Evolutionary conservation across 2,329 filamentous ascomycete genomes (phyloP).

Genomic region (Paecilomyces dactylethromorphus): DNA sequence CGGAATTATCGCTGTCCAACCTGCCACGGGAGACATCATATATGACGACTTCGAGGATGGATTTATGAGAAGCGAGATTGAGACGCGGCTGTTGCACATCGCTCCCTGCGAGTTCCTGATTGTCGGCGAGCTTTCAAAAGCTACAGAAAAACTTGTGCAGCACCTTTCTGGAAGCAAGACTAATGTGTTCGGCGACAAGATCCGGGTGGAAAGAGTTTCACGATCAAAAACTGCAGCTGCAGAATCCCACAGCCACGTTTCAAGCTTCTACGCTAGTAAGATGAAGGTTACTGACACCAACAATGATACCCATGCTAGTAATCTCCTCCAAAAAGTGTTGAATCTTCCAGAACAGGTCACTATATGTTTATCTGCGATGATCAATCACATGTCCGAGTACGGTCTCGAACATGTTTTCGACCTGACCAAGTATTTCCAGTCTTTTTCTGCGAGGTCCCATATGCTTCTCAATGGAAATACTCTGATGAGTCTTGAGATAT

Average conservation of each 20-base stretch:
- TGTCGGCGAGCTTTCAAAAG: conserved; percentile 81
- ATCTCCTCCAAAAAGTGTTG: conserved; percentile 77
- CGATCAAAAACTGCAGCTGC: conserved; percentile 76
- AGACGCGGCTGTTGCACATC: conserved; percentile 91
- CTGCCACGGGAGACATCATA: conserved; percentile 89
- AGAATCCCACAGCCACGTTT: conserved; percentile 81
- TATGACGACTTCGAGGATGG: conserved; percentile 95
- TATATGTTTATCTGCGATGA: conserved; percentile 93
- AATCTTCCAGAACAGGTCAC: conserved; percentile 79
- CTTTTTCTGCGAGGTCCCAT: conserved; percentile 87
- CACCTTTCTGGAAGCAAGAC: conserved; percentile 84
- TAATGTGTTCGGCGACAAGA: conserved; percentile 87
- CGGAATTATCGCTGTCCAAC: conserved; percentile 88
- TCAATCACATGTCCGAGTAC: conserved; percentile 84
- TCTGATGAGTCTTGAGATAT: conserved; percentile 87
- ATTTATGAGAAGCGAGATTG: conserved; percentile 94
- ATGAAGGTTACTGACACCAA: conserved; percentile 55
- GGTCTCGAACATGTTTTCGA: conserved; percentile 93
- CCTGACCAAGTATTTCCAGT: conserved; percentile 92
- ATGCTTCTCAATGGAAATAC: conserved; percentile 97
- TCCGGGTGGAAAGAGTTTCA: conserved; percentile 72
- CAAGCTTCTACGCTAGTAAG: conserved; percentile 86
- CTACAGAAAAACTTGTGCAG: conserved; percentile 84
- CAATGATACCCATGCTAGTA: conserved; percentile 52
- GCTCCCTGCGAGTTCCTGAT: conserved; percentile 93